These are phyloP conservation scores for Salvia miltiorrhiza DNA, from an alignment of 257 asterid genomes.

Conservation along the genomic window DNA sequence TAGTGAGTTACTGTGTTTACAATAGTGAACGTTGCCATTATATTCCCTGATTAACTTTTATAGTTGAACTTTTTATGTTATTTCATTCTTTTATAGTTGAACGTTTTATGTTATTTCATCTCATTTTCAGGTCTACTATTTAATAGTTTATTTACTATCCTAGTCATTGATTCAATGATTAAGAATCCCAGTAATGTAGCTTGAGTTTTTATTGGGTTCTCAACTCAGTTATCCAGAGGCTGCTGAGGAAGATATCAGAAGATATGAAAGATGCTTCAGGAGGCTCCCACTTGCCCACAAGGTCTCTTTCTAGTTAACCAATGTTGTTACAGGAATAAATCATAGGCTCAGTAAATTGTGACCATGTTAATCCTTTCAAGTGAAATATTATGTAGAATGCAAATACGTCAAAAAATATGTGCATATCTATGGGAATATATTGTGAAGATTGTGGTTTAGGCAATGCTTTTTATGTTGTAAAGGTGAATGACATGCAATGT, in stretches of 20 bases:
- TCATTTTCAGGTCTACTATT: neutral
- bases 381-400: neutral
- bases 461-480: neutral
- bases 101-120: too few species aligned
- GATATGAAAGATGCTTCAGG: conserved; percentile 74
- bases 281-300: conserved; percentile 72
- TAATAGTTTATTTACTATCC: neutral
- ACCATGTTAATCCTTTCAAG: conserved; percentile 8
- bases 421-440: neutral
- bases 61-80: neutral
- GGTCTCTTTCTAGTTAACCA: conserved; percentile 42
- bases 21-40: neutral
- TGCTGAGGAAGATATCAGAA: conserved; percentile 79
- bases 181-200: neutral
- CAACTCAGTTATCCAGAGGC: conserved; percentile 86
- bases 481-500: conserved; percentile 15
- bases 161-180: neutral
- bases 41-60: conserved; percentile 1
- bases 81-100: too few species aligned
- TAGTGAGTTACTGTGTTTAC: neutral
- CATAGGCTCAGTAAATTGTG: conserved; percentile 2
- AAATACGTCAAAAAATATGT: neutral
- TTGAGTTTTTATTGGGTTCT: conserved; percentile 19
- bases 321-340: neutral
- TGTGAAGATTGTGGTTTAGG: neutral